phyloP scores from a whole-genome alignment of 2,329 filamentous ascomycete genomes.

The Rutstroemia sp. region DNA sequence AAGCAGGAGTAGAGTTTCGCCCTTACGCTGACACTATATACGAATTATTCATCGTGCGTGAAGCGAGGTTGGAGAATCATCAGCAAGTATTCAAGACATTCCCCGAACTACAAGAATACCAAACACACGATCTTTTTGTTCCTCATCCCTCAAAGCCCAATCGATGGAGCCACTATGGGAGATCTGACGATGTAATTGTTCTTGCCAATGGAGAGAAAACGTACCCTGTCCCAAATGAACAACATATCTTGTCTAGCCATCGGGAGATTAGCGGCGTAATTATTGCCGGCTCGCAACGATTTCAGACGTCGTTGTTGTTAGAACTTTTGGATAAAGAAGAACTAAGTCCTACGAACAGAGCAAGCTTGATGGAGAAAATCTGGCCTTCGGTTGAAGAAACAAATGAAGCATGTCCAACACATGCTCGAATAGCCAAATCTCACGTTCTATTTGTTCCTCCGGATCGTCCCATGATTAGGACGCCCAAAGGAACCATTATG shows the following conservation, averaged over 20 bases:
- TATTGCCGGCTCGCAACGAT: conserved; percentile 29
- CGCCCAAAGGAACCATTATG: conserved; percentile 33
- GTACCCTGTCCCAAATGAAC: background rate
- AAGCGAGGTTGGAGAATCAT: background rate
- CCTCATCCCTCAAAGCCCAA: background rate
- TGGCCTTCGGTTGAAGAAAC: conserved; percentile 29
- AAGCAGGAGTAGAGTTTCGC: background rate
- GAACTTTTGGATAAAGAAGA: conserved; percentile 19
- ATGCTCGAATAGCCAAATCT: conserved; percentile 24
- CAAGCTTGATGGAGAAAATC: background rate
- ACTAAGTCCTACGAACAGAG: background rate
- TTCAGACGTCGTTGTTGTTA: conserved; percentile 32
- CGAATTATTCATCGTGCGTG: conserved; percentile 22
- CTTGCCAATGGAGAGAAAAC: background rate
- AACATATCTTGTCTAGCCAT: conserved; percentile 22
- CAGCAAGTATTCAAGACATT: conserved; percentile 3
- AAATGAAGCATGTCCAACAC: conserved; percentile 23
- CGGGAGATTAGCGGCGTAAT: conserved; percentile 28
- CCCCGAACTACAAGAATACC: background rate
- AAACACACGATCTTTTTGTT: background rate
- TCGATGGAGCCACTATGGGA: background rate
- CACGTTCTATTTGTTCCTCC: conserved; percentile 26
- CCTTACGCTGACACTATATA: conserved; percentile 8
- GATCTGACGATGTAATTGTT: background rate
- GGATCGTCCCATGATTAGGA: conserved; percentile 29